These are phyloP conservation scores for Meyerozyma smithsonii DNA, from an alignment of 1,139 yeast genomes.

Conservation along the genomic window DNA sequence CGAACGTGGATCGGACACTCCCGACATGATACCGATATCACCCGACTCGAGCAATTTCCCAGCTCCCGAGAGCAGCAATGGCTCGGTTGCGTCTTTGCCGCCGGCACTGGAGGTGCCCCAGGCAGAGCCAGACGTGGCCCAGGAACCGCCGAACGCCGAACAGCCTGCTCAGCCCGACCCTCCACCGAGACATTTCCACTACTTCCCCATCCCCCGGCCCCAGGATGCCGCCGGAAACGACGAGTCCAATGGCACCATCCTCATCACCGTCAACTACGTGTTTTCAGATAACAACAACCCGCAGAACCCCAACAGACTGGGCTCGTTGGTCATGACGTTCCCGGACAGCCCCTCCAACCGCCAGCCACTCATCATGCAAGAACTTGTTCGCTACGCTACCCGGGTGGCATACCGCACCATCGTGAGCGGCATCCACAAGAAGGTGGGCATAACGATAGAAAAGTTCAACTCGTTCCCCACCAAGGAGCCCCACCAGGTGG, in stretches of 20 bases:
- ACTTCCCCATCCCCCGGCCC: not conserved
- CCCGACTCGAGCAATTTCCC: too few relatives aligned
- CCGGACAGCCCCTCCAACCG: slow-evolving; percentile 59
- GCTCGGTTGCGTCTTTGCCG: too few relatives aligned
- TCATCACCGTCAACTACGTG: slow-evolving; percentile 43
- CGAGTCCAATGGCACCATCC: slow-evolving; percentile 21
- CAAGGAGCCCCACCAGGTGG: slow-evolving; percentile 23
- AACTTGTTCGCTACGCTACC: slow-evolving; percentile 61
- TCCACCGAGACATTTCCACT: not conserved
- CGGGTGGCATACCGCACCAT: slow-evolving; percentile 65
- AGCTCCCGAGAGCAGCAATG: too few relatives aligned
- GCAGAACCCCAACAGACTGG: slow-evolving; percentile 41
- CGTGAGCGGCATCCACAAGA: slow-evolving; percentile 36
- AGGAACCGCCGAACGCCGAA: not conserved
- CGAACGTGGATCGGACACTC: too few relatives aligned
- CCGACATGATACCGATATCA: too few relatives aligned
- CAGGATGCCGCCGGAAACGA: not conserved
- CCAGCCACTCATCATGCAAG: slow-evolving; percentile 50
- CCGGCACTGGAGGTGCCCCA: too few relatives aligned
- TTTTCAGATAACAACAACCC: slow-evolving; percentile 43
- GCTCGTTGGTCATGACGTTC: slow-evolving; percentile 55
- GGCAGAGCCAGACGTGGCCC: not conserved
- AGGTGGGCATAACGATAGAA: slow-evolving; percentile 48
- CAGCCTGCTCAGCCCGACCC: not conserved
- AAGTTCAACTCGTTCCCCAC: slow-evolving; percentile 48